Evolutionary conservation across 169 alveolate genomes (phyloP).

Genomic region (Fabrea salina): DNA sequence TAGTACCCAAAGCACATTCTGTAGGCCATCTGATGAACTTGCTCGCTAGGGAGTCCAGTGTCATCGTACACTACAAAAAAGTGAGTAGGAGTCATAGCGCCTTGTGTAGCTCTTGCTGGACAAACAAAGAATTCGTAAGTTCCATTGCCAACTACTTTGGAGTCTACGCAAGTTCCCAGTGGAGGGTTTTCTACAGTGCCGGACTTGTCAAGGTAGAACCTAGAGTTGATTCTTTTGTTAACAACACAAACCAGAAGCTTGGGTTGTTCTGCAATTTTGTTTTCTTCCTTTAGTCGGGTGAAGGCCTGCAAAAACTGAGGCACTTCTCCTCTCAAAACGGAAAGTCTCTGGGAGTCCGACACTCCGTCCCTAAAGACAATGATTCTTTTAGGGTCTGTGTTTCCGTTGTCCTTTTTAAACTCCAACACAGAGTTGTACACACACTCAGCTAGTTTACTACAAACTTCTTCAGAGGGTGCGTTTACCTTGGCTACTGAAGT

Average conservation of each 20-base stretch:
- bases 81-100: slow-evolving; percentile 53
- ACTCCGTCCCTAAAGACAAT: slow-evolving; percentile 75
- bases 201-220: slow-evolving; percentile 38
- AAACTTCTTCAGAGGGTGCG: neutral
- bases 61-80: slow-evolving; percentile 39
- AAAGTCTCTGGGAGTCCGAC: neutral
- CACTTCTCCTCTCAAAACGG: neutral
- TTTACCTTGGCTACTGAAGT: neutral
- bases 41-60: neutral
- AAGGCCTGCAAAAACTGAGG: slow-evolving; percentile 15
- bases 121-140: slow-evolving; percentile 46
- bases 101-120: slow-evolving; percentile 42
- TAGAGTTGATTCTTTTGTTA: slow-evolving; percentile 47
- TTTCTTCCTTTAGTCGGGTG: neutral
- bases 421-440: neutral
- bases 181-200: slow-evolving; percentile 29
- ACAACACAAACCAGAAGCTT: slow-evolving; percentile 42
- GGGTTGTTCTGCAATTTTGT: slow-evolving; percentile 25
- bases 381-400: slow-evolving; percentile 49
- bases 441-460: neutral
- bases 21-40: slow-evolving; percentile 44
- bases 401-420: neutral
- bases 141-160: neutral
- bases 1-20: slow-evolving; percentile 44
- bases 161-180: slow-evolving; percentile 36